A percentile compares a stretch with the other conserved stretches of the same genome.
Conservation (phyloP, 805 yeast species). For the Lipomyces japonicus region DNA sequence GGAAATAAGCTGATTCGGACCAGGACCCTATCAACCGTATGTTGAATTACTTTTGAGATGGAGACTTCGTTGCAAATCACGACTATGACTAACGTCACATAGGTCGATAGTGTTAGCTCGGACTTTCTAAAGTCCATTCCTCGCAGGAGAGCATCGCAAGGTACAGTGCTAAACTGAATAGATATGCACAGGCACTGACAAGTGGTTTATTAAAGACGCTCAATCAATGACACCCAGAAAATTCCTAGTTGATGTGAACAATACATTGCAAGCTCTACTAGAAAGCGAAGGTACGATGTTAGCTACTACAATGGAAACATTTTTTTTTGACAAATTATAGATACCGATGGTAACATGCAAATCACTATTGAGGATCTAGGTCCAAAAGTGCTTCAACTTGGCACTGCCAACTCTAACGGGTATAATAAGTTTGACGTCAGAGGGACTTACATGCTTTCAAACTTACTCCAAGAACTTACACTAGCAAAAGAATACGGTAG, state of each 20-base stretch:
- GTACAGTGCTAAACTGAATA: constrained; percentile 23
- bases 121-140: constrained; percentile 8
- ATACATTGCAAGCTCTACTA: constrained; percentile 64
- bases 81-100: background rate
- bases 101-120: background rate
- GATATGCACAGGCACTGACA: constrained; percentile 37
- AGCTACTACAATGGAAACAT: too few species aligned
- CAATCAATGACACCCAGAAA: constrained; percentile 38
- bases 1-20: constrained; percentile 51
- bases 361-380: constrained; percentile 83
- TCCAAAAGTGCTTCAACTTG: constrained; percentile 73
- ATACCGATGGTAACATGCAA: constrained; percentile 79
- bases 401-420: constrained; percentile 83
- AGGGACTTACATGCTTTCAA: constrained; percentile 87
- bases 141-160: constrained; percentile 28
- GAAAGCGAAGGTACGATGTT: constrained; percentile 47
- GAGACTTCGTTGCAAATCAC: background rate
- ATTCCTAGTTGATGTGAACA: constrained; percentile 73
- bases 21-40: constrained; percentile 24
- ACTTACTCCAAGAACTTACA: constrained; percentile 81
- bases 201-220: constrained; percentile 8
- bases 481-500: constrained; percentile 79
- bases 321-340: constrained; percentile 35
- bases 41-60: constrained; percentile 1
- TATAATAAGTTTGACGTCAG: constrained; percentile 66